Evolutionary conservation across 2,329 filamentous ascomycete genomes (phyloP).

Genomic region (Lecanoromycetidae sp.): DNA sequence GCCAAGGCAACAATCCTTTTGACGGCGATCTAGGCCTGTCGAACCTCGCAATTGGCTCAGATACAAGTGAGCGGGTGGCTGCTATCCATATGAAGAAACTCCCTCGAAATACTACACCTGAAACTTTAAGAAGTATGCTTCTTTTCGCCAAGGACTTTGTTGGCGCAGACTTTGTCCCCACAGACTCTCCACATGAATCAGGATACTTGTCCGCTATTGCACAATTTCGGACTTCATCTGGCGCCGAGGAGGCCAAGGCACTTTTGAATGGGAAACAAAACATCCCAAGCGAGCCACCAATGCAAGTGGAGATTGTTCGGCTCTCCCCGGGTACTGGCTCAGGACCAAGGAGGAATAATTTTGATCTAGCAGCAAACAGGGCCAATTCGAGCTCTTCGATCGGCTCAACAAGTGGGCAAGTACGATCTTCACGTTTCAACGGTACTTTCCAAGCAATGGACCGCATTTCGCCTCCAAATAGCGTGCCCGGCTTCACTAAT

Average conservation of each 20-base stretch:
- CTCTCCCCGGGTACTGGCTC: slow-evolving; percentile 30
- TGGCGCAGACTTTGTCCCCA: slow-evolving; percentile 44
- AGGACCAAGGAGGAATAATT: slow-evolving; percentile 36
- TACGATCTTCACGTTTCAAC: slow-evolving; percentile 47
- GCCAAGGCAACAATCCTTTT: slow-evolving; percentile 17
- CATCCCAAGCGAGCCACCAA: slow-evolving; percentile 46
- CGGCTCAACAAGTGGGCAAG: slow-evolving; percentile 31
- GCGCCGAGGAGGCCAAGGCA: slow-evolving; percentile 47
- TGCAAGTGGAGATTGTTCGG: slow-evolving; percentile 43
- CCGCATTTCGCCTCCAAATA: slow-evolving; percentile 41
- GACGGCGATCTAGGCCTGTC: slow-evolving; percentile 10
- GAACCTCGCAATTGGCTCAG: slow-evolving; percentile 12
- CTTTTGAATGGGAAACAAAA: slow-evolving; percentile 51
- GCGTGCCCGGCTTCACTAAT: slow-evolving; percentile 28
- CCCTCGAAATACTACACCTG: slow-evolving; percentile 45
- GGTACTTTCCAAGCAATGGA: slow-evolving; percentile 49
- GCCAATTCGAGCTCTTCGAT: slow-evolving; percentile 29
- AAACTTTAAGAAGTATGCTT: slow-evolving; percentile 50
- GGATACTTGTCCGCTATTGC: slow-evolving; percentile 47
- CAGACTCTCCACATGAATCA: slow-evolving; percentile 44
- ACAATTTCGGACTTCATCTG: slow-evolving; percentile 43
- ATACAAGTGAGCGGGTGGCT: slow-evolving; percentile 8
- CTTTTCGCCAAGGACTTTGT: slow-evolving; percentile 53
- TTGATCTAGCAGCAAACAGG: slow-evolving; percentile 38
- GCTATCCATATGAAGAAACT: slow-evolving; percentile 47